Conservation (phyloP, 2,329 filamentous ascomycete species). For the Aspergillus japonicus region DNA sequence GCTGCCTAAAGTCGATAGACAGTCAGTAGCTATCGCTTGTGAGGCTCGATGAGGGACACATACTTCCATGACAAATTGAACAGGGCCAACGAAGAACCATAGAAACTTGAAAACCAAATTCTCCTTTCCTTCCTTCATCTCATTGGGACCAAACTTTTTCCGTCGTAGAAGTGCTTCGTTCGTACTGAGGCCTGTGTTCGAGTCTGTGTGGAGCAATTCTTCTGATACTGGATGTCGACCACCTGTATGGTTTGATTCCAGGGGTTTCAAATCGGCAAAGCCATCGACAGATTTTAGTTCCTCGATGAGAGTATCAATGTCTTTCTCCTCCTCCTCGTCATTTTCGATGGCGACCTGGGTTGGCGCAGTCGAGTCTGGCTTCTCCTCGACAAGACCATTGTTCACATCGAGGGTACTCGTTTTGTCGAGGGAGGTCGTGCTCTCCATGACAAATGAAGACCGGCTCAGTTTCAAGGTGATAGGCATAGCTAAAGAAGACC, state of each 20-base stretch:
- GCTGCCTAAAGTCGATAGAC: conserved; percentile 55
- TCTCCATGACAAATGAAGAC: neutral
- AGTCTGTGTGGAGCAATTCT: conserved; percentile 75
- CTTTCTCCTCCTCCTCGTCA: conserved; percentile 44
- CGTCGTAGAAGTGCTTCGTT: conserved; percentile 63
- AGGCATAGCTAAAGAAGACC: too few species aligned
- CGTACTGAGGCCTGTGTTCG: conserved; percentile 68
- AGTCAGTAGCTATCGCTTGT: conserved; percentile 1
- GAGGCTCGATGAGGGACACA: conserved; percentile 28
- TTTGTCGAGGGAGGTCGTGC: neutral
- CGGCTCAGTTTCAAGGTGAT: neutral
- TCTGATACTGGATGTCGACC: conserved; percentile 65
- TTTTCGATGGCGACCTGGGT: neutral
- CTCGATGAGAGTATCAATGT: conserved; percentile 83
- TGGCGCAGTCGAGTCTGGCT: neutral
- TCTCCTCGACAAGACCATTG: neutral
- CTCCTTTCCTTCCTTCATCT: conserved; percentile 89
- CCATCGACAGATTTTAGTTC: conserved; percentile 46
- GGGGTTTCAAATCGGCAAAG: conserved; percentile 56
- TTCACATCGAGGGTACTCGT: neutral
- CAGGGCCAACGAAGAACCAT: conserved; percentile 80
- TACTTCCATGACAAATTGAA: conserved; percentile 93
- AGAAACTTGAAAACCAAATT: conserved; percentile 80
- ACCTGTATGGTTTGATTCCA: conserved; percentile 52
- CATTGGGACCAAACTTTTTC: conserved; percentile 78